These are phyloP conservation scores for Fomitopsis serialis DNA, from an alignment of 768 basidiomycete species.

Conservation along the genomic window DNA sequence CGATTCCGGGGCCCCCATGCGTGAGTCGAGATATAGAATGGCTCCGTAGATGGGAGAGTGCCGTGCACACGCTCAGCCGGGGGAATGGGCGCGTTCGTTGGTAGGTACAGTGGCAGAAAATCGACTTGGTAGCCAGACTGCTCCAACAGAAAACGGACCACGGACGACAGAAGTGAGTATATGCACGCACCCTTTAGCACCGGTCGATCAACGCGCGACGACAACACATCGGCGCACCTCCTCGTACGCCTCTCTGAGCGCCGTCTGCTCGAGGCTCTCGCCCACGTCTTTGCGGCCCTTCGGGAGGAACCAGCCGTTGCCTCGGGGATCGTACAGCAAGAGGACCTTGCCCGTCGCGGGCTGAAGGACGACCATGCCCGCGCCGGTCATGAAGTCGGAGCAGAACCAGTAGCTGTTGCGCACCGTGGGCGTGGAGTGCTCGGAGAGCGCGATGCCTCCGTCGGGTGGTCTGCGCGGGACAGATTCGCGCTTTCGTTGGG, in stretches of 20 bases:
- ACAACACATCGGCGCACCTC: conserved; percentile 39
- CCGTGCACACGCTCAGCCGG: conserved; percentile 17
- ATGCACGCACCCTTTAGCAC: neutral
- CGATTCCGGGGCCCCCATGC: conserved; percentile 17
- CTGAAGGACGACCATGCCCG: conserved; percentile 61
- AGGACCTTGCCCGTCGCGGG: conserved; percentile 50
- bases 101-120: conserved; percentile 41
- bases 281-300: conserved; percentile 63
- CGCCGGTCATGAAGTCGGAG: conserved; percentile 50
- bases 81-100: conserved; percentile 36
- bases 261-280: conserved; percentile 54
- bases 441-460: conserved; percentile 22
- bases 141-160: neutral
- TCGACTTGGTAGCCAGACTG: conserved; percentile 47
- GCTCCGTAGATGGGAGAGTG: conserved; percentile 30
- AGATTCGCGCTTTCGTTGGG: too few species aligned
- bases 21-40: conserved; percentile 35
- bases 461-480: neutral
- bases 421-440: conserved; percentile 36
- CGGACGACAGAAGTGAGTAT: neutral
- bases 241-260: conserved; percentile 61
- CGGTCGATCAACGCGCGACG: too few species aligned
- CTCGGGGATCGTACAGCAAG: conserved; percentile 36
- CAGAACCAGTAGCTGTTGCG: conserved; percentile 42
- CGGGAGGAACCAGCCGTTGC: conserved; percentile 48